phyloP scores from a whole-genome alignment of 208 protist genomes.

The Crithidia brevicula region DNA sequence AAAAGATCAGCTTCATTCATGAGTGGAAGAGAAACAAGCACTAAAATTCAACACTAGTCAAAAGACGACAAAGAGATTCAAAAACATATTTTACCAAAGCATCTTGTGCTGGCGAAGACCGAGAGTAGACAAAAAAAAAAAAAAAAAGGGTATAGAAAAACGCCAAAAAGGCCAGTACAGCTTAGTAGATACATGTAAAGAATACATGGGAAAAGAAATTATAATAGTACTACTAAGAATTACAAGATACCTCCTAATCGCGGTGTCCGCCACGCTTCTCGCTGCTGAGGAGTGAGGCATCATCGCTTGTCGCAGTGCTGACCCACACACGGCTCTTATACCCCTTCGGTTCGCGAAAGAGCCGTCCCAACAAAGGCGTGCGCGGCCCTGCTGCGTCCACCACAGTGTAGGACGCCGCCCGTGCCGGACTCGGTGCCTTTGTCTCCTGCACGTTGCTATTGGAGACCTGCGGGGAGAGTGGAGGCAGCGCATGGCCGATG shows the following conservation, averaged over 20 bases:
- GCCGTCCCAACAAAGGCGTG: constrained; percentile 8
- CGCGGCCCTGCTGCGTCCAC: not conserved
- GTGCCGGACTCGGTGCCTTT: not conserved
- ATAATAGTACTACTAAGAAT: not conserved
- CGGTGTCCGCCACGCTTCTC: not conserved
- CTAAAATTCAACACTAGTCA: too few species aligned
- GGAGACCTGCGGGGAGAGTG: not conserved
- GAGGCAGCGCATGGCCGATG: not conserved
- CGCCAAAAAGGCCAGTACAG: not conserved
- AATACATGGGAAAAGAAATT: not conserved
- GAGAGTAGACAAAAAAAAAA: too few species aligned
- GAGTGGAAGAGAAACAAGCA: not conserved
- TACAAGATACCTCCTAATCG: not conserved
- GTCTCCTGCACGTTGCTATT: not conserved
- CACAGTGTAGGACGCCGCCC: not conserved
- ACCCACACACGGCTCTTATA: constrained; percentile 12
- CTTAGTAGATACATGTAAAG: not conserved
- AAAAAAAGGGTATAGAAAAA: too few species aligned
- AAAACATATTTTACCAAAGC: too few species aligned
- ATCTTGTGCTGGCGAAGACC: too few species aligned
- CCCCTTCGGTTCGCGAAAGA: constrained; percentile 14
- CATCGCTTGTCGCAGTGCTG: not conserved
- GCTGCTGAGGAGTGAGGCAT: not conserved
- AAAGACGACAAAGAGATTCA: too few species aligned
- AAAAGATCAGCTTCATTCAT: not conserved